Base-by-base conservation (phyloP, 176 grass and related monocot species). In the Juncus effusus region DNA sequence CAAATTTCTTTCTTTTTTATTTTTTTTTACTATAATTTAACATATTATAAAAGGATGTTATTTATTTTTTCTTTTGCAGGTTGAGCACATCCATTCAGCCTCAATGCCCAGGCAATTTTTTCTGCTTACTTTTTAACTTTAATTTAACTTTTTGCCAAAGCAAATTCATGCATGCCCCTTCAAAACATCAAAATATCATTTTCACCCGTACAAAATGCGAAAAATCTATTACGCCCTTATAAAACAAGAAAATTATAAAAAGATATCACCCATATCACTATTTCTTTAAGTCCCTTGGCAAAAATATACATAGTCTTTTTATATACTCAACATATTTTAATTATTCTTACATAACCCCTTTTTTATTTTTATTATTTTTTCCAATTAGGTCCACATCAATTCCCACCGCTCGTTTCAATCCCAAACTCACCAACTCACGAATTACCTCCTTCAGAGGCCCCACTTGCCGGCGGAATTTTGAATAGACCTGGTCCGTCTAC, bases 11-110 rank as follows among this genome's bases (percentile, higher is more conserved):
- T 28, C 19, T 28, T 47, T 47, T 47, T 47, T 5, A 47, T 5
- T 47, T 47, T 9, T 9, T 6, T 47, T 61, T 15, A 36, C 0
- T 51, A 59, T 6, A 13, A 2, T 37, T 4, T 14, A 37, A 67
- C 28, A 4, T 6, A 50, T 3, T 3, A 12, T 44, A 44, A 38
- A 14, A 69, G 12, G 40, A 60, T 40, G 6, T 69, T 47, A 68
- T 40, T 38, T 0, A 3, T 10, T n/a, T 41, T 59, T 15, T 58
- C 7, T 35, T 62, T 74, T 67, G 51, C 81, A 88, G 91, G 76
- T 67, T 96, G 74, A 81, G 72, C 11, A 80, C 81, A 14, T 77
- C 81, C 0, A 56, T 95, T 6, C 88, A 90, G 36, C 90, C 90
- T 28, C 80, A 49, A 2, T 90, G 90, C 77, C 90, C 90, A 86